A percentile compares a stretch with the other conserved stretches of the same genome.
Conservation (phyloP, 306 rosid genomes). For the Canavalia gladiata region DNA sequence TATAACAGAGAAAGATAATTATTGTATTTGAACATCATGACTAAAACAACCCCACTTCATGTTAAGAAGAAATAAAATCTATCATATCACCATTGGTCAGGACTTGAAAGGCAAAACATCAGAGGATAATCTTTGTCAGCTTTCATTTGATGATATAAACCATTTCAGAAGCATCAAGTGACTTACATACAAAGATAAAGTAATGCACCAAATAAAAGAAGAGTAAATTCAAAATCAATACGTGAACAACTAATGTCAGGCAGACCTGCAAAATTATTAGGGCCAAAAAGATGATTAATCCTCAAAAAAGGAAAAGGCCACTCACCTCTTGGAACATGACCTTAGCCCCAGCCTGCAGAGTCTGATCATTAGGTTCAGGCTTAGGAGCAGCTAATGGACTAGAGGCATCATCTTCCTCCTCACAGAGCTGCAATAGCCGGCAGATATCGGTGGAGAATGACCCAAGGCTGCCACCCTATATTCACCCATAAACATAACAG, state of each 20-base stretch:
- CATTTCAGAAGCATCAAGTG: slow-evolving; percentile 20
- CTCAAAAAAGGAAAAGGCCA: slow-evolving; percentile 27
- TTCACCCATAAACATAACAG: slow-evolving; percentile 58
- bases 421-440: slow-evolving; percentile 86
- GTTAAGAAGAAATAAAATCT: background rate
- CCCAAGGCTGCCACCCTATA: slow-evolving; percentile 93
- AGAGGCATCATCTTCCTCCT: slow-evolving; percentile 99
- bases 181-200: slow-evolving; percentile 14
- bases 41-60: slow-evolving; percentile 4
- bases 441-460: slow-evolving; percentile 98
- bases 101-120: background rate
- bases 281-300: background rate
- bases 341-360: slow-evolving; percentile 70
- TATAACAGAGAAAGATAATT: background rate
- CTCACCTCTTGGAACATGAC: slow-evolving; percentile 72
- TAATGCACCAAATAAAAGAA: slow-evolving; percentile 32
- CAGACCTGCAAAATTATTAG: slow-evolving; percentile 15
- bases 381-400: slow-evolving; percentile 84
- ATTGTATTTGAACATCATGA: background rate
- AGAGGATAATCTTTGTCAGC: background rate
- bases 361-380: slow-evolving; percentile 86
- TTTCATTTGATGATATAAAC: slow-evolving; percentile 6
- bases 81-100: background rate
- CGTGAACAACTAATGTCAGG: slow-evolving; percentile 21
- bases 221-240: slow-evolving; percentile 4